These are phyloP conservation scores for Cubamyces lactineus DNA, from an alignment of 768 basidiomycete genomes.

Conservation along the genomic window DNA sequence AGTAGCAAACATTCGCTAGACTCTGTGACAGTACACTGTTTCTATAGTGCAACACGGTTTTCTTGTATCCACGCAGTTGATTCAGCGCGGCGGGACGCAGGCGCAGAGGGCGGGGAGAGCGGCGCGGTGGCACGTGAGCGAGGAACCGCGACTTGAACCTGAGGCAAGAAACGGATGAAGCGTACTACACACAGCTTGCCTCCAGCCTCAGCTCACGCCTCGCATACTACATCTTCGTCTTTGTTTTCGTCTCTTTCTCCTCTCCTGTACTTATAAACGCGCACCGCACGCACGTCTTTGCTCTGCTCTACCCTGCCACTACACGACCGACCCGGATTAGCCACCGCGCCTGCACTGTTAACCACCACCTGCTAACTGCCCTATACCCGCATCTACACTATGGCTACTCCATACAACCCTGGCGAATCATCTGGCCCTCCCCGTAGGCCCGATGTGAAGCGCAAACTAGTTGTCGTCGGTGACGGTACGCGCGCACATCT, in stretches of 20 bases:
- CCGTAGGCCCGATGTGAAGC: constrained; percentile 78
- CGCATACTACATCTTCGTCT: background rate
- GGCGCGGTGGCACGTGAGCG: constrained; percentile 13
- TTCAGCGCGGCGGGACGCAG: no score
- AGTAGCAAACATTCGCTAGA: constrained; percentile 25
- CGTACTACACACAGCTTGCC: background rate
- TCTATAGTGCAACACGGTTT: constrained; percentile 19
- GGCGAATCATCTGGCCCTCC: constrained; percentile 24
- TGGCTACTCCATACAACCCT: constrained; percentile 24
- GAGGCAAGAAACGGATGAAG: background rate
- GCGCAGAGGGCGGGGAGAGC: background rate
- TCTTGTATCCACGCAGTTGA: background rate
- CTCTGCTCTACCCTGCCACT: background rate
- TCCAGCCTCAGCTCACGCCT: background rate
- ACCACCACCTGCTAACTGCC: background rate
- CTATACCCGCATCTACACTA: background rate
- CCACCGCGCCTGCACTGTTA: background rate
- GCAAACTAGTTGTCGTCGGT: constrained; percentile 87
- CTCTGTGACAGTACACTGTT: constrained; percentile 25
- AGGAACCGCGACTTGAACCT: constrained; percentile 16
- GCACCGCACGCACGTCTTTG: background rate
- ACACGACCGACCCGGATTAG: background rate
- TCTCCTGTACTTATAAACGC: constrained; percentile 1
- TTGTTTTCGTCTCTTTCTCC: background rate
- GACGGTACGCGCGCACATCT: constrained; percentile 62